Conservation (phyloP, 2,329 filamentous ascomycete species). For the Xylaria sp. region DNA sequence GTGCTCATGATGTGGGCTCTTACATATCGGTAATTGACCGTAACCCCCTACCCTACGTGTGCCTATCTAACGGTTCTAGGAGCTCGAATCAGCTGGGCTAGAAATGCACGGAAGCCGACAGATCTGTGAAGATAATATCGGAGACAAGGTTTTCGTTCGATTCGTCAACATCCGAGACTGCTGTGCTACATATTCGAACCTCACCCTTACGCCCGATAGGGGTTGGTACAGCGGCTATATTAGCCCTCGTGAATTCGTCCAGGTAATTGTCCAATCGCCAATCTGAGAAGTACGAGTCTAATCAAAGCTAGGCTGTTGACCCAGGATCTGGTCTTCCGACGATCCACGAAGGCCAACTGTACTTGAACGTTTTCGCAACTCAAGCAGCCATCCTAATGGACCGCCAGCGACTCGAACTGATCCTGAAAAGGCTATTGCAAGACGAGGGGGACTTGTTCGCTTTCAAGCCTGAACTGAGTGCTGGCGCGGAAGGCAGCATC, state of each 20-base stretch:
- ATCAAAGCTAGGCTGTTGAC: constrained; percentile 36
- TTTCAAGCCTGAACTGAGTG: constrained; percentile 48
- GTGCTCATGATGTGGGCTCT: constrained; percentile 47
- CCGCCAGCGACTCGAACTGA: constrained; percentile 43
- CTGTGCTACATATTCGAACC: constrained; percentile 54
- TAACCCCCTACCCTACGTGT: background rate
- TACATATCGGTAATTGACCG: constrained; percentile 52
- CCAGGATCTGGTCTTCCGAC: constrained; percentile 41
- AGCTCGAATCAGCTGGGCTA: constrained; percentile 45
- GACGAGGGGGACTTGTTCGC: constrained; percentile 59
- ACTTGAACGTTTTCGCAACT: constrained; percentile 52
- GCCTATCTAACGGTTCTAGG: constrained; percentile 43
- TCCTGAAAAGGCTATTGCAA: constrained; percentile 50
- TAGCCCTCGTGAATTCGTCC: constrained; percentile 50
- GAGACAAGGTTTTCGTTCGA: constrained; percentile 56
- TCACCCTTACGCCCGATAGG: constrained; percentile 47
- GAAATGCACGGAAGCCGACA: constrained; percentile 47
- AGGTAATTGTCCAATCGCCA: constrained; percentile 37
- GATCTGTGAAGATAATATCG: constrained; percentile 40
- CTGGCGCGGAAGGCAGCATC: constrained; percentile 48
- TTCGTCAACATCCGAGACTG: constrained; percentile 68
- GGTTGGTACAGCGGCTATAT: constrained; percentile 56
- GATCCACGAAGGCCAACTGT: constrained; percentile 61
- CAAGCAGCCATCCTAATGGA: constrained; percentile 26
- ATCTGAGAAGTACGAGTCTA: constrained; percentile 2